Percentiles rank a stretch among this genome's conserved stretches.
Conservation (phyloP, 495 filamentous ascomycete species). For the Thozetella sp. region DNA sequence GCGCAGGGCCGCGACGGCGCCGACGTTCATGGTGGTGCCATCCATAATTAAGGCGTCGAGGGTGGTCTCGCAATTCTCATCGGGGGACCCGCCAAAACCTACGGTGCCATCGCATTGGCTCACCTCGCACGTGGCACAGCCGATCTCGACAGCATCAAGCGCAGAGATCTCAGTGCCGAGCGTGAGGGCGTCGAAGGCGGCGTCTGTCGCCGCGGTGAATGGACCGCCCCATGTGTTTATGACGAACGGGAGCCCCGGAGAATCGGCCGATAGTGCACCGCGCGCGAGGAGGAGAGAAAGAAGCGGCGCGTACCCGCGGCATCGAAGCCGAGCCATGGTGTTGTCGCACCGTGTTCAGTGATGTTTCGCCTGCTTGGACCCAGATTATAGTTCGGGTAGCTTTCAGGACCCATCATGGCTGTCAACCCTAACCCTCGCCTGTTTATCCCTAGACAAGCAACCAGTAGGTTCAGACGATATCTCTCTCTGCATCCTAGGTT, state of each 20-base stretch:
- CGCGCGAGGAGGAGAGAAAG: not conserved
- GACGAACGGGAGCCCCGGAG: conserved; percentile 39
- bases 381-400: too few species aligned
- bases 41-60: conserved; percentile 50
- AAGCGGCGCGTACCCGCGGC: not conserved
- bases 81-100: conserved; percentile 47
- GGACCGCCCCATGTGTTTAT: conserved; percentile 49
- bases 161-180: conserved; percentile 24
- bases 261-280: conserved; percentile 6
- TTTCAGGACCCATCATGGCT: too few species aligned
- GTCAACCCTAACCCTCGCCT: too few species aligned
- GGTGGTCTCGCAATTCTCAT: conserved; percentile 49
- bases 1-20: conserved; percentile 45
- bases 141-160: conserved; percentile 42
- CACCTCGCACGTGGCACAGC: conserved; percentile 44
- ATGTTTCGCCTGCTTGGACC: too few species aligned
- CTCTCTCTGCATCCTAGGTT: too few species aligned
- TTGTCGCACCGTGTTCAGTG: too few species aligned
- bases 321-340: not conserved
- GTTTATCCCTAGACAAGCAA: too few species aligned
- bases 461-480: too few species aligned
- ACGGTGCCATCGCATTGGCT: conserved; percentile 48
- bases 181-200: conserved; percentile 37
- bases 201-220: conserved; percentile 48
- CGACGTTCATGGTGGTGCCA: conserved; percentile 42